phyloP scores from a whole-genome alignment of 805 yeast species.

The Millerago galiae region DNA sequence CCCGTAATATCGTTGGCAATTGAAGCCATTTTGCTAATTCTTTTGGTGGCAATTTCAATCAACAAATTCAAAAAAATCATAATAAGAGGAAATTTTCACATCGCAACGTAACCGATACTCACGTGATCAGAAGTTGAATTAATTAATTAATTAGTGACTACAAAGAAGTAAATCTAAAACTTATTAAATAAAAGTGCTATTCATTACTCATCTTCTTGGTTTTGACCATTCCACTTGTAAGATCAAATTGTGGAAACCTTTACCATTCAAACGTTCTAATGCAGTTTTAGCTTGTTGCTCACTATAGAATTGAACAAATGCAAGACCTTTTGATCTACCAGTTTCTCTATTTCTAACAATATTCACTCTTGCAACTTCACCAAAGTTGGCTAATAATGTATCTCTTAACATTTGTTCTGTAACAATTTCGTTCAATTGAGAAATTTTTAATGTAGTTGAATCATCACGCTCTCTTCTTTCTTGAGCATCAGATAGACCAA shows the following conservation, averaged over 20 bases:
- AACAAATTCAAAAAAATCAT: background rate
- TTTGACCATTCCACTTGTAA: conserved; percentile 59
- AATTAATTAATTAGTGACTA: too few relatives aligned
- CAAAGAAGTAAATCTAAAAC: too few relatives aligned
- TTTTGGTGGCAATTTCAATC: conserved; percentile 7
- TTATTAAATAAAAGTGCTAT: background rate
- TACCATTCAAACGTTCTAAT: conserved; percentile 71
- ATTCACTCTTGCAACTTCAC: conserved; percentile 64
- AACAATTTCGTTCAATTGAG: conserved; percentile 83
- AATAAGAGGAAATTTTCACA: background rate
- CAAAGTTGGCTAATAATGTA: conserved; percentile 64
- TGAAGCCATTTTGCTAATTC: conserved; percentile 2
- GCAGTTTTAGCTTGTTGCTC: conserved; percentile 71
- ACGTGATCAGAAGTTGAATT: background rate
- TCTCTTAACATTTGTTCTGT: conserved; percentile 73
- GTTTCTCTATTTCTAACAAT: conserved; percentile 89
- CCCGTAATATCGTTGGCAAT: conserved; percentile 19
- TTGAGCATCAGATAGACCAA: conserved; percentile 29
- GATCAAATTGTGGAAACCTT: conserved; percentile 88
- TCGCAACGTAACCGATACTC: background rate
- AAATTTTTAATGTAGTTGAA: conserved; percentile 77
- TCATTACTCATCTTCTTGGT: conserved; percentile 12
- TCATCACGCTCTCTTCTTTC: conserved; percentile 69
- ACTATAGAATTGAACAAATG: conserved; percentile 77
- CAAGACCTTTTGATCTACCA: conserved; percentile 91